phyloP scores from a whole-genome alignment of 2,329 filamentous ascomycete genomes.

The Colletotrichum lini region DNA sequence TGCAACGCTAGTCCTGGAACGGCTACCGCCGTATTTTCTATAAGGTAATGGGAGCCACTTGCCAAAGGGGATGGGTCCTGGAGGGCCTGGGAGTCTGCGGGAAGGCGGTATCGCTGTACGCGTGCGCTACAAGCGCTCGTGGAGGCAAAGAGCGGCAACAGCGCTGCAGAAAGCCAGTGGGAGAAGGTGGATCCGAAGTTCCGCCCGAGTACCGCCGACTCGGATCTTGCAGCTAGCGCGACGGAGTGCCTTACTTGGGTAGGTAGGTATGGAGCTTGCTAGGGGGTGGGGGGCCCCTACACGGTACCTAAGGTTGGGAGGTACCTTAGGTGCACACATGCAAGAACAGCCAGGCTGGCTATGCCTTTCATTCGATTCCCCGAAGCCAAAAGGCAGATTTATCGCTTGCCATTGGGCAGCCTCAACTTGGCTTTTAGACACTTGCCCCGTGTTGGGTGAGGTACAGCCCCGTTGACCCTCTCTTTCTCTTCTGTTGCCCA shows the following conservation, averaged over 20 bases:
- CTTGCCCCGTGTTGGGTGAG: slow-evolving; percentile 13
- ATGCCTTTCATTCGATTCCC: slow-evolving; percentile 24
- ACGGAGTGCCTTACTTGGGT: not conserved
- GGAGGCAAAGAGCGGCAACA: not conserved
- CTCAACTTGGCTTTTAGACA: slow-evolving; percentile 16
- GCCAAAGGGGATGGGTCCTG: not conserved
- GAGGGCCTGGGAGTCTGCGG: not conserved
- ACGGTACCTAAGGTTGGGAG: too few relatives aligned
- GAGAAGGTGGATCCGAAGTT: slow-evolving; percentile 22
- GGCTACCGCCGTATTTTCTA: slow-evolving; percentile 54
- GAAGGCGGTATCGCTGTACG: slow-evolving; percentile 16
- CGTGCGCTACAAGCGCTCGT: slow-evolving; percentile 30
- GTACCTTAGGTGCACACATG: too few relatives aligned
- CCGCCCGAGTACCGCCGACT: slow-evolving; percentile 41
- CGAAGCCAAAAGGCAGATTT: slow-evolving; percentile 17
- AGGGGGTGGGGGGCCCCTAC: not conserved
- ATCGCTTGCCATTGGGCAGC: slow-evolving; percentile 20
- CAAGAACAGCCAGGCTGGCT: not conserved
- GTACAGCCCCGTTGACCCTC: slow-evolving; percentile 20
- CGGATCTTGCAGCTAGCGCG: slow-evolving; percentile 34
- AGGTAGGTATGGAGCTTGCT: not conserved
- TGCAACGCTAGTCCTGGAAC: slow-evolving; percentile 50
- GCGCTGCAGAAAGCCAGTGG: slow-evolving; percentile 16
- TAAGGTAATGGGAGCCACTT: slow-evolving; percentile 62
- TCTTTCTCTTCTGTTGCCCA: not conserved